phyloP scores from a whole-genome alignment of 2,329 filamentous ascomycete species.

The Fusarium subtropicale region DNA sequence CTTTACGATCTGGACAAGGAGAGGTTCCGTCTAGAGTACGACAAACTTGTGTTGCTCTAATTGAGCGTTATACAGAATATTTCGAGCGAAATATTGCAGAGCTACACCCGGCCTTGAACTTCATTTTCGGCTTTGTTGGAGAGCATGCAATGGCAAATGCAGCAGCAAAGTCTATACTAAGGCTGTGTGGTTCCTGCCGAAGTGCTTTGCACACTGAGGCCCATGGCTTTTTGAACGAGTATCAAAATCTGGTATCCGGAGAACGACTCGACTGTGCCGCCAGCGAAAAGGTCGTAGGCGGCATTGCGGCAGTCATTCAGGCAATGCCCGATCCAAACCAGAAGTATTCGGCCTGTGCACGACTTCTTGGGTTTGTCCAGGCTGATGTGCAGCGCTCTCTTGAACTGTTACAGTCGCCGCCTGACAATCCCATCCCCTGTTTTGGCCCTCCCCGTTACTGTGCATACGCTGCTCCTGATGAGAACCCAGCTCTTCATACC shows the following conservation, averaged over 20 bases:
- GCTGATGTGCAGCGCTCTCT: slow-evolving; percentile 59
- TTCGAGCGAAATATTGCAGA: slow-evolving; percentile 77
- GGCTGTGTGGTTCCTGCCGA: slow-evolving; percentile 81
- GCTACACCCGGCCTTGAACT: slow-evolving; percentile 76
- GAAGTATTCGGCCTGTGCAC: slow-evolving; percentile 61
- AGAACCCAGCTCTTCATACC: slow-evolving; percentile 61
- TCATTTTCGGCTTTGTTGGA: slow-evolving; percentile 77
- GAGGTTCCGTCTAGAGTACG: slow-evolving; percentile 71
- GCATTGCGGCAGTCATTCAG: slow-evolving; percentile 80
- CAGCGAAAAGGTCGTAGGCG: slow-evolving; percentile 79
- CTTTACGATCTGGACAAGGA: slow-evolving; percentile 62
- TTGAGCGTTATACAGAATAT: slow-evolving; percentile 80
- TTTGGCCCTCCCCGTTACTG: slow-evolving; percentile 40
- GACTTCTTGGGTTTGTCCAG: slow-evolving; percentile 63
- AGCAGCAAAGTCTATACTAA: slow-evolving; percentile 79
- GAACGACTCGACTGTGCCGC: slow-evolving; percentile 71
- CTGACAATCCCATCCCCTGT: slow-evolving; percentile 38
- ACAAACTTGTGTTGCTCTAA: slow-evolving; percentile 75
- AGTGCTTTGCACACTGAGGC: slow-evolving; percentile 74
- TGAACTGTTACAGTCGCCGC: slow-evolving; percentile 34
- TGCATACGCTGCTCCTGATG: slow-evolving; percentile 50
- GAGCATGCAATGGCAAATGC: slow-evolving; percentile 71
- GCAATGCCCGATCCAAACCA: slow-evolving; percentile 70
- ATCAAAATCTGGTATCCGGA: slow-evolving; percentile 69
- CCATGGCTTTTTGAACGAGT: slow-evolving; percentile 76